A percentile compares a stretch with the other conserved stretches of the same genome.
Evolutionary conservation across 106 monocot species (phyloP).

Genomic region (Allium cepa): DNA sequence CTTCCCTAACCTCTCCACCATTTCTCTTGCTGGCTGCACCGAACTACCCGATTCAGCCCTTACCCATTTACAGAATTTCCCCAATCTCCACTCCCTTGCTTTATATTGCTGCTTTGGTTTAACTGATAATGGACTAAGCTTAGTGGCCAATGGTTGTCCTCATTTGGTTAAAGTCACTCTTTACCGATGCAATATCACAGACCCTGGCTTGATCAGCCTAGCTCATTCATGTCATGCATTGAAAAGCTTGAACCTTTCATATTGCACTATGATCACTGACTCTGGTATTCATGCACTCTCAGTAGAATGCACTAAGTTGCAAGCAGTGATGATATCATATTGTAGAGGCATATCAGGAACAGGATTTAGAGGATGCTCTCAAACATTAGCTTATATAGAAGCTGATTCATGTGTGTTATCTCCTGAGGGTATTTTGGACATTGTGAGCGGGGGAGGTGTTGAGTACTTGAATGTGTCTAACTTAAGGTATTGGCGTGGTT

Average conservation of each 20-base stretch:
- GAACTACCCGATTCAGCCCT: constrained; percentile 60
- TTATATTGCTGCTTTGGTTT: constrained; percentile 61
- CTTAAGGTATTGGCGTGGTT: constrained; percentile 21
- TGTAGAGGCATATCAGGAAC: constrained; percentile 50
- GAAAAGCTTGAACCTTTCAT: constrained; percentile 50
- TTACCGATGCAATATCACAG: constrained; percentile 60
- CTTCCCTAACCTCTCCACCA: constrained; percentile 41
- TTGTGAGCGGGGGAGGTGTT: constrained; percentile 50
- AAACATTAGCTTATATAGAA: constrained; percentile 49
- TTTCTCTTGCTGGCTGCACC: constrained; percentile 47
- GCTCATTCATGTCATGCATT: constrained; percentile 35
- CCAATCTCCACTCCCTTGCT: constrained; percentile 42
- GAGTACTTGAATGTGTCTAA: constrained; percentile 63
- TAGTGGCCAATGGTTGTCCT: constrained; percentile 36
- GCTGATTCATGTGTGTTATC: constrained; percentile 76
- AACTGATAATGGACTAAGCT: constrained; percentile 44
- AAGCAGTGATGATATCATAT: constrained; percentile 47
- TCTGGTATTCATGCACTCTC: constrained; percentile 41
- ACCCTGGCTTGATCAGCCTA: constrained; percentile 45
- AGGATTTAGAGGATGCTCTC: constrained; percentile 55
- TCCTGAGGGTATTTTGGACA: constrained; percentile 40
- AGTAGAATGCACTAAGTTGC: constrained; percentile 33
- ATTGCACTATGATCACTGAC: constrained; percentile 57
- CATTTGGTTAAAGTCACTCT: constrained; percentile 52
- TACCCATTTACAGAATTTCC: constrained; percentile 14